phyloP scores from a whole-genome alignment of 345 rosid species.

The Murraya paniculata region DNA sequence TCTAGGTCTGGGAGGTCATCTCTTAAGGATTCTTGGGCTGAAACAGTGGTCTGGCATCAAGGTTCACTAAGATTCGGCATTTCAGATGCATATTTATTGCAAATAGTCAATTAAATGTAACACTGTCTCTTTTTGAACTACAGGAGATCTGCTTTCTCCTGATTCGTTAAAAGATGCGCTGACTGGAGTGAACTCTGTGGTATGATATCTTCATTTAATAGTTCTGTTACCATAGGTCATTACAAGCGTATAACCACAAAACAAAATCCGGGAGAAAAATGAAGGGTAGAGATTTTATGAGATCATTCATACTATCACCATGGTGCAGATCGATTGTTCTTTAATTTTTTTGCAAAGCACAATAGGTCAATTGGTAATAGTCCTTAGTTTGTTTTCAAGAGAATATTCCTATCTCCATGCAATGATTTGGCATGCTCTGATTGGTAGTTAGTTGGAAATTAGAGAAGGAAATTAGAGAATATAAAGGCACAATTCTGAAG shows the following conservation, averaged over 20 bases:
- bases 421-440: not conserved
- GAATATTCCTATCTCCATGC: not conserved
- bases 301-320: not conserved
- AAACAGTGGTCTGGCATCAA: constrained; percentile 55
- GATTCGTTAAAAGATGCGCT: constrained; percentile 49
- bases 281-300: not conserved
- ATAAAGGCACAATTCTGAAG: not conserved
- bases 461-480: not conserved
- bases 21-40: constrained; percentile 50
- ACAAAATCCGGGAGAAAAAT: not conserved
- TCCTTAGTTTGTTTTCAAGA: not conserved
- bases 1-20: constrained; percentile 59
- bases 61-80: constrained; percentile 19
- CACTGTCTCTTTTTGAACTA: not conserved
- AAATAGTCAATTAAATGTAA: not conserved
- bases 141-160: constrained; percentile 60
- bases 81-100: not conserved
- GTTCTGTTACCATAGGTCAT: not conserved
- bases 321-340: not conserved
- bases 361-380: not conserved
- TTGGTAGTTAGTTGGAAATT: not conserved
- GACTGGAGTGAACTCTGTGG: constrained; percentile 57
- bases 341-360: not conserved
- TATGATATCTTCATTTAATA: constrained; percentile 22
- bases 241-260: not conserved